Conservation (phyloP, 495 filamentous ascomycete genomes). For the Neurospora hispaniola region DNA sequence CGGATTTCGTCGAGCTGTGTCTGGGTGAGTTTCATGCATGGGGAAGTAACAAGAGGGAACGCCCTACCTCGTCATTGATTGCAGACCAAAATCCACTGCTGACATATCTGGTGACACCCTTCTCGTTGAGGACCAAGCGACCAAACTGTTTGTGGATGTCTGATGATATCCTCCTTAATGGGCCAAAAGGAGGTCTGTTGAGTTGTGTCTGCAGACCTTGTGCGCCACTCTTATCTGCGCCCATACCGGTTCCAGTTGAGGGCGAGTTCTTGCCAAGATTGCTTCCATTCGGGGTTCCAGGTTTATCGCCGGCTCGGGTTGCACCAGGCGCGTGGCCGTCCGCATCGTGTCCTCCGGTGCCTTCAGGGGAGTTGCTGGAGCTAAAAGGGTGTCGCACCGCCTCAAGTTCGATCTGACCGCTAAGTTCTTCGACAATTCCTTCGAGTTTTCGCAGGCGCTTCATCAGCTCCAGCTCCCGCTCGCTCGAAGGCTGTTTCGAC, state of each 20-base stretch:
- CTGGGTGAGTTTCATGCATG: constrained; percentile 4
- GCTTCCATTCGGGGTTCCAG: constrained; percentile 4
- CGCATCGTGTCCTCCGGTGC: not conserved
- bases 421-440: constrained; percentile 58
- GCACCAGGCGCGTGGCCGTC: constrained; percentile 9
- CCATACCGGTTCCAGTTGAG: not conserved
- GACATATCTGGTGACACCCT: constrained; percentile 70
- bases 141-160: constrained; percentile 63
- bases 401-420: constrained; percentile 43
- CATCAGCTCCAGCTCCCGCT: constrained; percentile 63
- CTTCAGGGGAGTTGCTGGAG: constrained; percentile 30
- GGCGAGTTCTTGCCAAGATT: constrained; percentile 10
- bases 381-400: constrained; percentile 29
- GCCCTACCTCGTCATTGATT: constrained; percentile 62
- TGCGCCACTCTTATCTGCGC: constrained; percentile 1
- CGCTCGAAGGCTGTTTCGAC: constrained; percentile 38
- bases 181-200: constrained; percentile 3
- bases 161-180: constrained; percentile 17
- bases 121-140: constrained; percentile 70
- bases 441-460: constrained; percentile 70
- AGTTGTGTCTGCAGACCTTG: constrained; percentile 5
- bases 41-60: not conserved
- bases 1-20: constrained; percentile 60
- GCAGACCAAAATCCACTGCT: constrained; percentile 86
- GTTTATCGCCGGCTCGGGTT: constrained; percentile 10